A percentile compares a stretch with the other conserved stretches of the same genome.
These are phyloP conservation scores for Lepidopterella palustris DNA, from an alignment of 495 filamentous ascomycete genomes.

Conservation along the genomic window DNA sequence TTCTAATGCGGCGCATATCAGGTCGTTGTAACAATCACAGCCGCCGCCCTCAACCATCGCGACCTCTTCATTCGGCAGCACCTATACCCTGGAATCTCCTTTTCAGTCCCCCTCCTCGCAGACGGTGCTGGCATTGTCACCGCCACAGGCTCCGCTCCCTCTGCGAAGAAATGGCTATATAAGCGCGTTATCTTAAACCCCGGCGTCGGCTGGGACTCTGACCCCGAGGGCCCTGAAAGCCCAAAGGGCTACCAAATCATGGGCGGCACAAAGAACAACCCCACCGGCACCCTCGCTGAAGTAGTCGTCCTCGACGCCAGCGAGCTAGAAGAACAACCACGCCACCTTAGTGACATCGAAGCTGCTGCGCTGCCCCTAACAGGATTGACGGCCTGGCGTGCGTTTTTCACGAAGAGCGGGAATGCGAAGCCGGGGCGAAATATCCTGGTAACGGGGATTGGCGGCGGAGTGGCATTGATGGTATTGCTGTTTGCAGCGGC, in stretches of 20 bases:
- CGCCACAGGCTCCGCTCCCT: constrained; percentile 49
- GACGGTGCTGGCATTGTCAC: constrained; percentile 74
- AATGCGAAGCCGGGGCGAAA: constrained; percentile 37
- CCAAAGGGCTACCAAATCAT: constrained; percentile 57
- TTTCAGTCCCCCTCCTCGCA: constrained; percentile 65
- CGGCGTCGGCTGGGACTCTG: constrained; percentile 63
- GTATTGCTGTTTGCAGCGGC: constrained; percentile 36
- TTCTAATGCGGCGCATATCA: background rate
- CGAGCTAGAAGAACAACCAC: constrained; percentile 69
- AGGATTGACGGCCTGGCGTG: constrained; percentile 83
- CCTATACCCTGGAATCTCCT: constrained; percentile 78
- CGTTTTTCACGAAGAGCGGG: constrained; percentile 56
- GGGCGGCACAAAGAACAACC: constrained; percentile 58
- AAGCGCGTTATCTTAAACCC: constrained; percentile 73
- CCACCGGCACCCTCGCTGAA: constrained; percentile 65
- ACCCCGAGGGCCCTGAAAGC: constrained; percentile 66
- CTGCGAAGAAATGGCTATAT: constrained; percentile 45
- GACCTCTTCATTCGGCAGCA: constrained; percentile 89
- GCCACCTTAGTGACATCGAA: constrained; percentile 62
- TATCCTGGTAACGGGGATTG: constrained; percentile 41
- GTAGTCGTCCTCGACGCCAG: constrained; percentile 57
- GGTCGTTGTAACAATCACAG: constrained; percentile 61
- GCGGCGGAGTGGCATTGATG: constrained; percentile 41
- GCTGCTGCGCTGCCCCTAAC: constrained; percentile 76
- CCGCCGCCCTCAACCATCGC: constrained; percentile 82